These are phyloP conservation scores for Cinnamomum micranthum DNA, from an alignment of 164 flowering plant genomes.

Conservation along the genomic window DNA sequence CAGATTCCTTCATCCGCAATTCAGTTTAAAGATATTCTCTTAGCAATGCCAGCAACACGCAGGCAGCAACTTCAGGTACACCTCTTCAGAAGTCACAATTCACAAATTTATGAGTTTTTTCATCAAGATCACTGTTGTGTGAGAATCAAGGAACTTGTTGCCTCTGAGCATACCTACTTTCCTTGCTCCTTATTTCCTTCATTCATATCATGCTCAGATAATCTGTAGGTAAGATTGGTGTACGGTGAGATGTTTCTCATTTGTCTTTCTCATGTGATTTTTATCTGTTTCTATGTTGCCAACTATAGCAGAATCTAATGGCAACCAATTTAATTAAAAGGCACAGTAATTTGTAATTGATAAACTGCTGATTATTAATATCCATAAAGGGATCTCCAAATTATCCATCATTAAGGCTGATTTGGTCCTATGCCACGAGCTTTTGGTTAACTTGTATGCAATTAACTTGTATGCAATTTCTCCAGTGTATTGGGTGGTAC, in stretches of 20 bases:
- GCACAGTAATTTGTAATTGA: neutral
- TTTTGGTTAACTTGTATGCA: no score
- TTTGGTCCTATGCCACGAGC: neutral
- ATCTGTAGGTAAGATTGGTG: neutral
- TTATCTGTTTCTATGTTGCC: neutral
- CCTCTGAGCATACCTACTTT: neutral
- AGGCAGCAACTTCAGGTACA: conserved; percentile 86
- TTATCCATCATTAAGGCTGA: neutral
- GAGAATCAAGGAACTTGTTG: neutral
- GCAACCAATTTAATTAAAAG: neutral
- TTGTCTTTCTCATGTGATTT: neutral
- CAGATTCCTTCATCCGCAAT: conserved; percentile 70
- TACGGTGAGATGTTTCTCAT: neutral
- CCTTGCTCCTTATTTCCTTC: neutral
- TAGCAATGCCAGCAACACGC: conserved; percentile 60
- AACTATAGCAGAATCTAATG: neutral
- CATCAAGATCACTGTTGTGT: neutral
- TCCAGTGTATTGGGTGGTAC: no score
- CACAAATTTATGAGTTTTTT: neutral
- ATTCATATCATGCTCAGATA: neutral
- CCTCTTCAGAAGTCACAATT: neutral
- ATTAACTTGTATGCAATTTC: no score
- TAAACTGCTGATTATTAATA: neutral
- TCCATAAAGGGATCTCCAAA: neutral
- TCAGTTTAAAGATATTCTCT: conserved; percentile 66